Percentiles rank a stretch among this genome's conserved stretches.
phyloP scores from a whole-genome alignment of 257 asterid genomes.

The Plantago elongata region DNA sequence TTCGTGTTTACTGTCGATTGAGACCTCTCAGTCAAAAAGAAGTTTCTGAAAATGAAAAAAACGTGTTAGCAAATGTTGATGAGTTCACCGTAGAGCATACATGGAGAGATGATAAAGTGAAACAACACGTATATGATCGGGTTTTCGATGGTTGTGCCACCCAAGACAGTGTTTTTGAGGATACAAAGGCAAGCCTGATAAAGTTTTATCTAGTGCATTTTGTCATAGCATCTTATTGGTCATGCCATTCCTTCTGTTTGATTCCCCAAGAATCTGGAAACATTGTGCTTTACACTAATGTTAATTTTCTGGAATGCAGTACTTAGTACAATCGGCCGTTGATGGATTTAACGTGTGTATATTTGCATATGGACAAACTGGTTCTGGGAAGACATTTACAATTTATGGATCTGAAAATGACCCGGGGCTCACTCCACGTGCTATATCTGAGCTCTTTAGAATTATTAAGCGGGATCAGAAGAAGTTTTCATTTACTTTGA shows the following conservation, averaged over 20 bases:
- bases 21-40: conserved; percentile 89
- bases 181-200: conserved; percentile 71
- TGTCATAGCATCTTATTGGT: neutral
- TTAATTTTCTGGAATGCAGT: conserved; percentile 41
- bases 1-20: conserved; percentile 87
- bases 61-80: conserved; percentile 52
- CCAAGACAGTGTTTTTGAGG: conserved; percentile 89
- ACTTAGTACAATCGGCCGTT: conserved; percentile 90
- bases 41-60: conserved; percentile 54
- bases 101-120: conserved; percentile 80
- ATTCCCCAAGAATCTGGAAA: conserved; percentile 13
- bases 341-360: conserved; percentile 97
- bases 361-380: conserved; percentile 99
- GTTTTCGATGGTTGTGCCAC: conserved; percentile 76
- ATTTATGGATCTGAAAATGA: conserved; percentile 81
- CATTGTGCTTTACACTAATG: conserved; percentile 9
- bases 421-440: conserved; percentile 96
- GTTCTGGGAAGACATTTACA: conserved; percentile 96
- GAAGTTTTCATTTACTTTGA: conserved; percentile 65
- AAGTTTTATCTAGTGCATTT: neutral
- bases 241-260: neutral
- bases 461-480: conserved; percentile 70
- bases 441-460: conserved; percentile 77
- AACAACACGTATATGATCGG: conserved; percentile 88
- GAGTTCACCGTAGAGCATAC: conserved; percentile 89